Evolutionary conservation across 352 stramenopile species (phyloP), one percentile per base, ranked within the genome.

Genomic region (Phytophthora lateralis): DNA sequence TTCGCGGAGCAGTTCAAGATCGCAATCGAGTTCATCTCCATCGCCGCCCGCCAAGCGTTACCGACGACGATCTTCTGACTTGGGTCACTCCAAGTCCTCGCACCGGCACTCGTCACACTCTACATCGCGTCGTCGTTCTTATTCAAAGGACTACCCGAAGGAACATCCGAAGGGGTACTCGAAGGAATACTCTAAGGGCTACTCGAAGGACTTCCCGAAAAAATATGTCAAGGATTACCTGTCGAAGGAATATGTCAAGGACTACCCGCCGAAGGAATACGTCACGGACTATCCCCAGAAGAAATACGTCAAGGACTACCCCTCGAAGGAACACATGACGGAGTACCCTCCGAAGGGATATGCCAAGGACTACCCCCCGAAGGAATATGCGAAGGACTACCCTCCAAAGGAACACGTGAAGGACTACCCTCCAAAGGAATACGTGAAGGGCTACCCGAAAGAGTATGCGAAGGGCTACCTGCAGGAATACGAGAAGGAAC

Each of bases 1-100:
- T 39, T 77, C 62, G 14, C 52, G 67, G 35, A 77, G 58, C 17
- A 72, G 66, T 20, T 85, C 75, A 27, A 74, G 70, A 42, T 80
- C 72, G 14, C 45, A 37, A 38, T 79, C 69, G 18, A 77, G 66
- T 55, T 78, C 74, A 17, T 73, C 69, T 54, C 42, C 38, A 17
- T 72, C 67, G 17, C 61, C 69, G 6, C 69, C 54, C 5, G 11
- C 55, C 21, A 73, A 76, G 38, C 56, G 48, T 38, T 68, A 69
- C 44, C 65, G 54, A 53, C 69, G 58, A 47, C 67, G 69, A 6
- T 72, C 69, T 21, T 57, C 63, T 37, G 56, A 74, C 6, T 24
- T 65, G 10, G 66, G 17, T 35, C 54, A 67, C 12, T 51, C 59
- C 0, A 60, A 47, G 24, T 63, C 58, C 21, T 73, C 60, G 14